Base-by-base conservation (phyloP, 352 stramenopile species). In the Globisporangium paroecandrum region DNA sequence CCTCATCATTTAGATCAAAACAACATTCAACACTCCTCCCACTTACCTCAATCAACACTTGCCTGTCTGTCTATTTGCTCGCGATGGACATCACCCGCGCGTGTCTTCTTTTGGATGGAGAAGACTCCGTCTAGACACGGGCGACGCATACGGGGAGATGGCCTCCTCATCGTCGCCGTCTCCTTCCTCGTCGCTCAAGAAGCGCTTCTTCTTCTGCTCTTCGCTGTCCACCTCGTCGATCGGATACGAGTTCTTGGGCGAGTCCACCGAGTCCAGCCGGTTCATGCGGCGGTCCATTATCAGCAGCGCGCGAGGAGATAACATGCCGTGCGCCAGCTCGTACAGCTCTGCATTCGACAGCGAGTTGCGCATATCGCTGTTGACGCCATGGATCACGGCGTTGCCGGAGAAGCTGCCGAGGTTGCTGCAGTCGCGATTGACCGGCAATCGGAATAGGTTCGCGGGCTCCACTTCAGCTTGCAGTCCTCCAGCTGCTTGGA, bases 311-410 rank as follows among this genome's bases (percentile, higher is more conserved):
- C 79, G 78, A 20, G 85, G 87, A 34, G 87, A 94, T 8, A 92
- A 69, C 73, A 87, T 90, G 13, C 87, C 87, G 41, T 94, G 87
- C 13, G 87, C 84, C 27, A 94, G 68, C 54, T 93, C 87, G 58
- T 92, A 94, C 64, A 94, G 74, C 73, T 93, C 84, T n/a, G 81
- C 72, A 58, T 94, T 94, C 7, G 73, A 81, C 12, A 89, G 61
- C 46, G 71, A 73, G 46, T 69, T 57, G 49, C 58, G 68, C 27
- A 73, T 75, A 8, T 71, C 74, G 68, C 24, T 74, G 69, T 41
- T 70, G 7, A 68, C 56, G 8, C 61, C 27, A 53, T 76, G 73
- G 13, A 64, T 67, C 8, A 64, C 62, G 1, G 67, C 34, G 22
- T 34, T 56, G 5, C 73, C 72, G 36, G 64, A 60, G 18, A 24